Evolutionary conservation across 2,329 filamentous ascomycete genomes (phyloP).

Genomic region (Fusarium sp.): DNA sequence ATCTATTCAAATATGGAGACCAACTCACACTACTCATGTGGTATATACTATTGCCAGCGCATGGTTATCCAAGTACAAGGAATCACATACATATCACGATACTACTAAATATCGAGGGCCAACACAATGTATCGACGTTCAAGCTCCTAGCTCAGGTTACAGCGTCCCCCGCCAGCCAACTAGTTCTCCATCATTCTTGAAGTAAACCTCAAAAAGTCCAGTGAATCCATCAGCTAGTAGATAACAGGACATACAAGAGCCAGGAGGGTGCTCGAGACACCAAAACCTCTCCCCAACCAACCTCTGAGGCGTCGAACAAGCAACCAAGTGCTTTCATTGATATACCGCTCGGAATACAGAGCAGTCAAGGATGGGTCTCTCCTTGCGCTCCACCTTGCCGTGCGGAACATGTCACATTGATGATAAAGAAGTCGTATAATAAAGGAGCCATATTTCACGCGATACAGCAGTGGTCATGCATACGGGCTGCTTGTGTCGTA

Average conservation of each 20-base stretch:
- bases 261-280: slow-evolving; percentile 52
- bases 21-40: not conserved
- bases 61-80: not conserved
- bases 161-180: slow-evolving; percentile 43
- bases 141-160: slow-evolving; percentile 50
- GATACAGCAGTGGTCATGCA: not conserved
- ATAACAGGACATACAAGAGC: slow-evolving; percentile 56
- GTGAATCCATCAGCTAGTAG: slow-evolving; percentile 42
- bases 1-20: not conserved
- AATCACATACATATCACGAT: not conserved
- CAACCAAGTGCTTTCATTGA: slow-evolving; percentile 47
- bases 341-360: slow-evolving; percentile 83
- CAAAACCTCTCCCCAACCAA: slow-evolving; percentile 38
- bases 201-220: slow-evolving; percentile 10
- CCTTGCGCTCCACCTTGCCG: slow-evolving; percentile 82
- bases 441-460: slow-evolving; percentile 10
- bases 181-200: slow-evolving; percentile 4
- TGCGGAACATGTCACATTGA: slow-evolving; percentile 61
- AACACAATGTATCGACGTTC: slow-evolving; percentile 57
- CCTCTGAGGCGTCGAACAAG: slow-evolving; percentile 44
- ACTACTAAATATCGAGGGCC: not conserved
- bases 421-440: not conserved
- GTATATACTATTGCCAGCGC: not conserved
- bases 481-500: slow-evolving; percentile 23
- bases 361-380: slow-evolving; percentile 78